These are phyloP conservation scores for Eucalyptus regnans DNA, from an alignment of 345 rosid genomes.

Conservation along the genomic window DNA sequence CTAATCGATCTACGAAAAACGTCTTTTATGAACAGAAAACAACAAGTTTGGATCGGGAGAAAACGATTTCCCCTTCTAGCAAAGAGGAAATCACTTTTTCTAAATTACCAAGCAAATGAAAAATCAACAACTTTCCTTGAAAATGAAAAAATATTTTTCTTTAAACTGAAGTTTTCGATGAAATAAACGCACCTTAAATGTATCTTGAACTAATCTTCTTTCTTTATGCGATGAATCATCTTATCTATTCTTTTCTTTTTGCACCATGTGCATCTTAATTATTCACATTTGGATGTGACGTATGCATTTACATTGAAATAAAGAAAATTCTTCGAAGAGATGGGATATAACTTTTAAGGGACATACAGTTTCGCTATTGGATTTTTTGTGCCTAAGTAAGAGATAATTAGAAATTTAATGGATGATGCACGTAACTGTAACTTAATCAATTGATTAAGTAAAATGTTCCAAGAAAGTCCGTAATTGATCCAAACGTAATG, in stretches of 20 bases:
- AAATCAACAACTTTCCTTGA: background rate
- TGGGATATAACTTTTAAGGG: background rate
- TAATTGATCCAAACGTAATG: background rate
- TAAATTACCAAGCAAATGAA: background rate
- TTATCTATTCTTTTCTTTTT: background rate
- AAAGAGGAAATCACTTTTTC: background rate
- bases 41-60: background rate
- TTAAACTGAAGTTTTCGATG: background rate
- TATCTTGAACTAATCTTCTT: background rate
- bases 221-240: background rate
- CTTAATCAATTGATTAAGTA: background rate
- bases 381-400: background rate
- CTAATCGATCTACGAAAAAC: background rate
- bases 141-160: too few species aligned
- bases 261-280: background rate
- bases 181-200: background rate
- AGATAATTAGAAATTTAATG: background rate
- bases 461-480: background rate
- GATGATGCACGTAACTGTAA: background rate
- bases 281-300: background rate
- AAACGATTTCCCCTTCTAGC: background rate
- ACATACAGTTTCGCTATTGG: background rate
- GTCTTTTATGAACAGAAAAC: too few species aligned
- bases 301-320: background rate
- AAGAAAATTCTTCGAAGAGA: background rate